Evolutionary conservation across 2,329 filamentous ascomycete species (phyloP).

Genomic region (Thelonectria rubi): DNA sequence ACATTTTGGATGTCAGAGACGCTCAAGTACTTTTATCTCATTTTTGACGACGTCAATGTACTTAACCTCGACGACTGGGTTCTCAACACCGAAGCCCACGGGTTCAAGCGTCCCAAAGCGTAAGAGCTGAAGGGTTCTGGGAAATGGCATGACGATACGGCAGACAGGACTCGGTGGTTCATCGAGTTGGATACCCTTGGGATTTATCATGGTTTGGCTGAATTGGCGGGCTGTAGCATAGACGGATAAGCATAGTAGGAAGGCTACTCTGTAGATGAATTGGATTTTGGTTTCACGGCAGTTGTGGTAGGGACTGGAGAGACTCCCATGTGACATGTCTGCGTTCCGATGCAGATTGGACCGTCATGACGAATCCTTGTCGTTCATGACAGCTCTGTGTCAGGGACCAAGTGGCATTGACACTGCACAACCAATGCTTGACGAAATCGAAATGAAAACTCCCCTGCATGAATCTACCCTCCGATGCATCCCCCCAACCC

Average conservation of each 20-base stretch:
- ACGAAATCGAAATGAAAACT: neutral
- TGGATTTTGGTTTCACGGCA: neutral
- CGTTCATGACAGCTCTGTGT: neutral
- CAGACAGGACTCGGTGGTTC: neutral
- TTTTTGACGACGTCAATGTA: conserved; percentile 71
- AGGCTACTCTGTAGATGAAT: conserved; percentile 4
- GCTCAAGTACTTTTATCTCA: conserved; percentile 79
- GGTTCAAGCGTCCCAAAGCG: conserved; percentile 50
- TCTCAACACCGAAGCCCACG: conserved; percentile 67
- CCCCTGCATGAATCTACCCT: neutral
- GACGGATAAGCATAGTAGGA: conserved; percentile 12
- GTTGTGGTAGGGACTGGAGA: neutral
- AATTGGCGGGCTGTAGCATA: conserved; percentile 9
- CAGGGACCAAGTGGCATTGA: neutral
- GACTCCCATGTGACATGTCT: too few species aligned
- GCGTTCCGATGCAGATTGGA: neutral
- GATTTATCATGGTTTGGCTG: neutral
- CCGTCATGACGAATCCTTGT: neutral
- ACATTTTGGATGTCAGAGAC: conserved; percentile 81
- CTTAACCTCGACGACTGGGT: conserved; percentile 78
- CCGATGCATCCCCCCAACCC: neutral
- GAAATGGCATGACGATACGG: conserved; percentile 5
- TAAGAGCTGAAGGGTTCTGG: conserved; percentile 27
- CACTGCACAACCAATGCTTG: neutral
- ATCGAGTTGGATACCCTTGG: conserved; percentile 18